Evolutionary conservation across 2,329 filamentous ascomycete species (phyloP).

Genomic region (Metarhizium album): DNA sequence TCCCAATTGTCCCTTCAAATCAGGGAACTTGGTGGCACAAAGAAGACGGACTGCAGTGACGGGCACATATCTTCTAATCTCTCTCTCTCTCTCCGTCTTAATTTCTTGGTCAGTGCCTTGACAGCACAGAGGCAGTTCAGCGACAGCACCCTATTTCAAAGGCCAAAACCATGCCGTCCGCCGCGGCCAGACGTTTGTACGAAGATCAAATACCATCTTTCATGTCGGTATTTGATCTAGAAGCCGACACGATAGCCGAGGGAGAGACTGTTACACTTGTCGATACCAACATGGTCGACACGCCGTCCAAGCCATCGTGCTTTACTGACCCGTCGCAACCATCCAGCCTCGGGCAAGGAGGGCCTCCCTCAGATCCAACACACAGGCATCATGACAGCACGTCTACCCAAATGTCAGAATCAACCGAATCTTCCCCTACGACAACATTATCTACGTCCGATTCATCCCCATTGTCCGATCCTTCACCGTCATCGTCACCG

Average conservation of each 20-base stretch:
- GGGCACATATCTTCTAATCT: not conserved
- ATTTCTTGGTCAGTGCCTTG: not conserved
- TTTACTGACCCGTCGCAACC: conserved; percentile 26
- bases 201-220: conserved; percentile 66
- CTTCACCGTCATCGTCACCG: conserved; percentile 83
- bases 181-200: conserved; percentile 49
- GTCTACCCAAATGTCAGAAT: conserved; percentile 70
- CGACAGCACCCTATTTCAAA: not conserved
- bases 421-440: conserved; percentile 88
- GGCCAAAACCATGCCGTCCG: conserved; percentile 45
- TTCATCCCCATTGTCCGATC: conserved; percentile 80
- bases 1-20: not conserved
- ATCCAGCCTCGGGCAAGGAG: conserved; percentile 27
- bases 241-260: conserved; percentile 43
- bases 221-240: conserved; percentile 64
- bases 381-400: conserved; percentile 68
- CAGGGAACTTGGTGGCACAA: not conserved
- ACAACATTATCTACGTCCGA: conserved; percentile 89
- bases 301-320: conserved; percentile 30
- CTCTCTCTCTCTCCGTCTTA: not conserved
- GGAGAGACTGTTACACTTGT: conserved; percentile 43
- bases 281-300: conserved; percentile 40
- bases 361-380: conserved; percentile 34
- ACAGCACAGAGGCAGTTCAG: not conserved
- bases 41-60: not conserved